Evolutionary conservation across 2,329 filamentous ascomycete species (phyloP).

Genomic region (Tolypocladium nubicola): DNA sequence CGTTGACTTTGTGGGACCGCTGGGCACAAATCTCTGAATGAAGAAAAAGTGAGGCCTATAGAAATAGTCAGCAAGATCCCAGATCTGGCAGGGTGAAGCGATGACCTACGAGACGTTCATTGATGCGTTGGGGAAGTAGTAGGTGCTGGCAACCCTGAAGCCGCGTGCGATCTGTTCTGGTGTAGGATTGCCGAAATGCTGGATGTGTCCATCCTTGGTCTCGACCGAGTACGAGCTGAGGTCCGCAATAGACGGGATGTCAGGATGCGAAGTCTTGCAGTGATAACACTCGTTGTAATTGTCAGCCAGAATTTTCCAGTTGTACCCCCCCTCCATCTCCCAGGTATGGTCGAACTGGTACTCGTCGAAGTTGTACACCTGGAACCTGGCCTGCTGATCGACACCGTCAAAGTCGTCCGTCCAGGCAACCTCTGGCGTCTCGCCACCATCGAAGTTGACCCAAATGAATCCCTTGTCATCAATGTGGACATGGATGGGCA

Average conservation of each 20-base stretch:
- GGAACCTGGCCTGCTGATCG: slow-evolving; percentile 33
- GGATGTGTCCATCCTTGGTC: slow-evolving; percentile 35
- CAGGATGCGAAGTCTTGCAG: slow-evolving; percentile 48
- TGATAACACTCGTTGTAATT: slow-evolving; percentile 61
- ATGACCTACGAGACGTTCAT: slow-evolving; percentile 36
- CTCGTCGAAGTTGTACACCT: slow-evolving; percentile 36
- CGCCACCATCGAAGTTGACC: slow-evolving; percentile 42
- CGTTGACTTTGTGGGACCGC: slow-evolving; percentile 33
- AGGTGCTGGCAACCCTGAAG: slow-evolving; percentile 33
- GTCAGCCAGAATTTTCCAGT: slow-evolving; percentile 51
- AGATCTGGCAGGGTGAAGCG: no score
- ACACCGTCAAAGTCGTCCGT: slow-evolving; percentile 38
- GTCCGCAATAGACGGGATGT: slow-evolving; percentile 45
- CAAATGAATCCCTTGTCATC: slow-evolving; percentile 46
- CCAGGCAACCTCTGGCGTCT: slow-evolving; percentile 38
- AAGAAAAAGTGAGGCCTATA: slow-evolving; percentile 50
- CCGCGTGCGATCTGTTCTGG: slow-evolving; percentile 36
- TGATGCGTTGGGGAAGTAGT: slow-evolving; percentile 40
- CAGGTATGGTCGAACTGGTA: slow-evolving; percentile 48
- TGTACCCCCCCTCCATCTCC: slow-evolving; percentile 45
- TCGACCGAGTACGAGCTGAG: slow-evolving; percentile 43
- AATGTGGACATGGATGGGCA: slow-evolving; percentile 42
- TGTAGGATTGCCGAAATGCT: slow-evolving; percentile 36
- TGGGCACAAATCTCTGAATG: slow-evolving; percentile 51
- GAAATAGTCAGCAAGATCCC: not conserved